A percentile compares a stretch with the other conserved stretches of the same genome.
Conservation (phyloP, 2,329 filamentous ascomycete genomes). For the Ophiocordyceps camponoti-leonardi region DNA sequence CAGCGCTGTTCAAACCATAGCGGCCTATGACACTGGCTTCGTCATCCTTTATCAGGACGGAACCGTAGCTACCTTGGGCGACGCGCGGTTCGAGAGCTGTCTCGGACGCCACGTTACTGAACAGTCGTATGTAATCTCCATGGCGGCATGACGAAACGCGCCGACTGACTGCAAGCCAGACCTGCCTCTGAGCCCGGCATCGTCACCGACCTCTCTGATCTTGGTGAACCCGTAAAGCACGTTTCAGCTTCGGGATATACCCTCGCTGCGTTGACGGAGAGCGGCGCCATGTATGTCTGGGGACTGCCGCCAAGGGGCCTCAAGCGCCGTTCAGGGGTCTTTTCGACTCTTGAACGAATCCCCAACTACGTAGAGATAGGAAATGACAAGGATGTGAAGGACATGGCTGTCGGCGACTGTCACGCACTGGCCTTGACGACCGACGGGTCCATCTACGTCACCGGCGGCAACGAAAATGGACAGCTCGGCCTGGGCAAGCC, state of each 20-base stretch:
- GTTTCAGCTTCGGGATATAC: slow-evolving; percentile 39
- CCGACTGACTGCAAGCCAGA: slow-evolving; percentile 10
- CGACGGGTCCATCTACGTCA: slow-evolving; percentile 31
- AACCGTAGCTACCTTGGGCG: slow-evolving; percentile 36
- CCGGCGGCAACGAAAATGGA: slow-evolving; percentile 39
- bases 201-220: slow-evolving; percentile 30
- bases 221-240: slow-evolving; percentile 33
- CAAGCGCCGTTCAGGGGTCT: slow-evolving; percentile 13
- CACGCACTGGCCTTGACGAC: slow-evolving; percentile 40
- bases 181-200: slow-evolving; percentile 26
- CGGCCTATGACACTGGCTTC: slow-evolving; percentile 32
- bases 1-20: slow-evolving; percentile 19
- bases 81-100: slow-evolving; percentile 37
- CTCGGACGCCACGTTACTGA: slow-evolving; percentile 32
- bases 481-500: slow-evolving; percentile 32
- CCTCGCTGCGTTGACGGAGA: slow-evolving; percentile 38
- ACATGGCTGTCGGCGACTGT: slow-evolving; percentile 38
- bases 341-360: slow-evolving; percentile 12
- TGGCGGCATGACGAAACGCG: not conserved
- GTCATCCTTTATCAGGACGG: slow-evolving; percentile 24
- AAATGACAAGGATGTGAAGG: slow-evolving; percentile 31
- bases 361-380: slow-evolving; percentile 29
- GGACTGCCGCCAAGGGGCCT: slow-evolving; percentile 18
- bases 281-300: slow-evolving; percentile 44
- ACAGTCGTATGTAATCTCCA: slow-evolving; percentile 13